Conservation (phyloP, 345 rosid species). For the Moricandia arvensis region DNA sequence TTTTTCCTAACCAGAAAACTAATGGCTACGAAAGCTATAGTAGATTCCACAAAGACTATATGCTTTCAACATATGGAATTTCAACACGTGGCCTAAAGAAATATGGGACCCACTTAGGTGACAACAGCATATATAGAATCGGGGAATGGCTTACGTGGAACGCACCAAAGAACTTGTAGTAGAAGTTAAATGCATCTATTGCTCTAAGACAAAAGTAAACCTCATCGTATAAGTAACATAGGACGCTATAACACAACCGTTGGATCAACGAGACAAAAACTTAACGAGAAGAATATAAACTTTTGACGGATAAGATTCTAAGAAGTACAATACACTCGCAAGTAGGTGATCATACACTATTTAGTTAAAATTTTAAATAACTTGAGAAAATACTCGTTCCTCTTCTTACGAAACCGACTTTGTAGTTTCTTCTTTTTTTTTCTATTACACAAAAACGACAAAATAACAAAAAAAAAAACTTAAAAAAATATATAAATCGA, state of each 20-base stretch:
- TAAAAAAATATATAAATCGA: not conserved
- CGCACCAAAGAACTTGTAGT: constrained; percentile 30
- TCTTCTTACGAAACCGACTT: constrained; percentile 41
- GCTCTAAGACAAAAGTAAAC: constrained; percentile 31
- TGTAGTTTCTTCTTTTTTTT: constrained; percentile 20
- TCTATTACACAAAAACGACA: constrained; percentile 19
- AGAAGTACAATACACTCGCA: not conserved
- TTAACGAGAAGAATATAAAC: not conserved
- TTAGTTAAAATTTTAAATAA: constrained; percentile 3
- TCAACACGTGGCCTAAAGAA: not conserved
- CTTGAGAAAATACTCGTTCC: constrained; percentile 26
- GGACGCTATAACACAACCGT: constrained; percentile 12
- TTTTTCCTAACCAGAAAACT: not conserved
- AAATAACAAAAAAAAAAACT: constrained; percentile 11
- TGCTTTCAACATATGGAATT: not conserved
- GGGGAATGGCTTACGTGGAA: constrained; percentile 35
- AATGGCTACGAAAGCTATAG: not conserved
- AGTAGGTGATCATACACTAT: not conserved
- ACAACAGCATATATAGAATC: constrained; percentile 22
- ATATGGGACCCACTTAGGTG: constrained; percentile 26
- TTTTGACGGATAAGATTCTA: not conserved
- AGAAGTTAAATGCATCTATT: constrained; percentile 29
- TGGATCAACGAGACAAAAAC: constrained; percentile 16
- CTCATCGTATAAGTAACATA: constrained; percentile 35
- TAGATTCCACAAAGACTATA: not conserved